Base-by-base conservation (phyloP, 139 green algal genomes). In the Tetraselmis striata region DNA sequence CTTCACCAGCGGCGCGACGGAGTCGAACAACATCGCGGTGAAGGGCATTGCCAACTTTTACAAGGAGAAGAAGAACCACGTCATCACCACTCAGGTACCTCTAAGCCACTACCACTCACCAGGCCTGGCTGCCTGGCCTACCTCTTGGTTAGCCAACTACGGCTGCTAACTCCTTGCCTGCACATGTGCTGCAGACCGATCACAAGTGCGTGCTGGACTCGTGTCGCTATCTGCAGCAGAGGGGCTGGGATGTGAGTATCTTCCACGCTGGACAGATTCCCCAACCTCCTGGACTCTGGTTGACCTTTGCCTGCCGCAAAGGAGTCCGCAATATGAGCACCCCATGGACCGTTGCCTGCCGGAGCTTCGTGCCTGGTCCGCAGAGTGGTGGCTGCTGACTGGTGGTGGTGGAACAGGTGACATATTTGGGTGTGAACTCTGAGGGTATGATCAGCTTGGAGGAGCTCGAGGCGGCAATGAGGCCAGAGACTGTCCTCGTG, bases 191-290 rank as follows among this genome's bases (percentile, higher is more conserved):
- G 5, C 45, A 67, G 45, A 98, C 94, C 79, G 95, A 98, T 80
- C 95, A 98, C 90, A 98, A 98, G 89, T 99, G 97, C 86, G 96
- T 99, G 83, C 90, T 99, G 86, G 97, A 99, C 90, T 97, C 93
- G 26, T 96, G 92, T 81, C 87, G 90, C n/a, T 92, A 94, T 82
- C 91, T 99, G 79, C 91, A 99, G 89, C 92, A 97, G 87, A 88
- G 91, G 1, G 94, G 95, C 26, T 98, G 89, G 82, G 95, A 98
- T 29, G 45, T 67, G 18, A 5, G 45, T 67, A 67, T 67, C n/a
- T n/a, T n/a, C n/a, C n/a, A n/a, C n/a, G n/a, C n/a, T n/a, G n/a
- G n/a, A n/a, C n/a, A n/a, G n/a, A n/a, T n/a, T n/a, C n/a, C n/a
- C n/a, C n/a, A n/a, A n/a, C n/a, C n/a, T n/a, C n/a, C n/a, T n/a